phyloP scores from a whole-genome alignment of 129 eudicot species.

The Escallonia herrerae region DNA sequence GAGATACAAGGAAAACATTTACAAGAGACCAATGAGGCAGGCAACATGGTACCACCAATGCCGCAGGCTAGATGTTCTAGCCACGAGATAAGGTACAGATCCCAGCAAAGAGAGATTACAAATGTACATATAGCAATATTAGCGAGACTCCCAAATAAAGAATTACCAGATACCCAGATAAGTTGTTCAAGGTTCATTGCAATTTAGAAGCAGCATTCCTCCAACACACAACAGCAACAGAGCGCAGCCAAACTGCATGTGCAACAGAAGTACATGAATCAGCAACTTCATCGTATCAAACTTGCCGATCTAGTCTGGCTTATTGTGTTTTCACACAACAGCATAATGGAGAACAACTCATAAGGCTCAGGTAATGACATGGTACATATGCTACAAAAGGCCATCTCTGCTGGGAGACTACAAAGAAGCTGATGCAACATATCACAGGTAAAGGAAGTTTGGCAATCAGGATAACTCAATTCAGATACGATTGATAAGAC shows the following conservation, averaged over 20 bases:
- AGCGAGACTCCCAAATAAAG: background rate
- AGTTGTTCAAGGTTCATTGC: background rate
- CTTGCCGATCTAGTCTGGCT: background rate
- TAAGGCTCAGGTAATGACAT: background rate
- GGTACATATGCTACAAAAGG: background rate
- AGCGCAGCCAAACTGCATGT: conserved; percentile 32
- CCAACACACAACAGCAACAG: conserved; percentile 39
- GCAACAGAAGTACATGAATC: background rate
- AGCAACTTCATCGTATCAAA: background rate
- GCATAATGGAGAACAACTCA: background rate
- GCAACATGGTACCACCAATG: background rate
- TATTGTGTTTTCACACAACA: background rate
- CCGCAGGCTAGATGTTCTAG: background rate
- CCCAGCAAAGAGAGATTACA: background rate
- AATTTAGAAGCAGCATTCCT: conserved; percentile 10
- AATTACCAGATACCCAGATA: background rate
- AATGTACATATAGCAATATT: background rate
- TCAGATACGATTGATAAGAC: too few species aligned
- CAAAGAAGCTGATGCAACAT: too few species aligned
- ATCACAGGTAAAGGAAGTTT: too few species aligned
- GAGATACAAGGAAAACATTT: too few species aligned
- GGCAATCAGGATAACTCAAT: too few species aligned
- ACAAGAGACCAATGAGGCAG: too few species aligned
- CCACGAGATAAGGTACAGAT: background rate
- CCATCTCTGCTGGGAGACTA: background rate